Base-by-base conservation (phyloP, 371 early-diverging fungal species). In the Lichtheimia corymbifera region DNA sequence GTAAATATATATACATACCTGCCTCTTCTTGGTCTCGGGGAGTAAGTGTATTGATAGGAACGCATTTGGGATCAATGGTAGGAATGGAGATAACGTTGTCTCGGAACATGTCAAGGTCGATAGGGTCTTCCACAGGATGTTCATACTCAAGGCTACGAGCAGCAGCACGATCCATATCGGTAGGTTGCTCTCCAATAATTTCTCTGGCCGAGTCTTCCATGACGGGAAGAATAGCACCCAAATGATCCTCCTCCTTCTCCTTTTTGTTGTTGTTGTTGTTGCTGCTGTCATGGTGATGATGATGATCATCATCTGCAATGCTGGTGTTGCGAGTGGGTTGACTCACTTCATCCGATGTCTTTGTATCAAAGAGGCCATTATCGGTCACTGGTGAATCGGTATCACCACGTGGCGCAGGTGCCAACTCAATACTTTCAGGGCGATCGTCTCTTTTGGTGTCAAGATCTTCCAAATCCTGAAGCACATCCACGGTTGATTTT, bases 21-120 rank as follows among this genome's bases (percentile, higher is more conserved):
- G 73, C 74, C 55, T 70, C 66, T 58, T 79, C 84, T 61, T 85
- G 86, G 53, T 85, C 83, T n/a, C 72, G 67, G 18, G 84, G 77
- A 14, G 71, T 62, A 3, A 85, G 60, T 41, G 67, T 55, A 58
- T 85, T 85, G 28, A 73, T 65, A 4, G 70, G 63, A 4, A 77
- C 43, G 44, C 66, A 54, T 25, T 70, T 74, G 5, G 59, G 43
- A 40, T 70, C 58, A 4, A 72, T 47, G 7, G 51, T 24, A 15
- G 53, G 68, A 3, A 68, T 58, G 18, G 58, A 22, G 13, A 64
- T 68, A 17, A 51, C 58, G 13, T 68, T 61, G 47, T 68, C 68
- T 24, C 58, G 30, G 24, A 64, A 68, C 50, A 61, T 60, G 41
- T 68, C 64, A 6, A 66, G 45, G 42, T 66, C 66, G 15, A 62